Evolutionary conservation across 2,329 filamentous ascomycete species (phyloP).

Genomic region (Cytospora mali): DNA sequence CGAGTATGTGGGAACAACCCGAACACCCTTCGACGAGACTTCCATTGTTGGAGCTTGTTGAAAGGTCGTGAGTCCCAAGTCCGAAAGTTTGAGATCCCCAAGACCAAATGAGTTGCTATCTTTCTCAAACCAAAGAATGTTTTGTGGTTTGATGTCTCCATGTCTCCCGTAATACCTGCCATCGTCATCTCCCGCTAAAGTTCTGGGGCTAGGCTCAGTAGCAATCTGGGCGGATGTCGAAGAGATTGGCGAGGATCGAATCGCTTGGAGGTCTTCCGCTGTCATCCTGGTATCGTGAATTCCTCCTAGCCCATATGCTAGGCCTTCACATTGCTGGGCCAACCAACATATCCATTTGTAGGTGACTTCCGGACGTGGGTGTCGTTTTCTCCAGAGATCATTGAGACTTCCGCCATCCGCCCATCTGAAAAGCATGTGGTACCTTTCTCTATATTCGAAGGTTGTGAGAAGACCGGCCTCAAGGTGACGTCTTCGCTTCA

Average conservation of each 20-base stretch:
- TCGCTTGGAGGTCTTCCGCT: neutral
- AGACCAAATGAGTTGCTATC: neutral
- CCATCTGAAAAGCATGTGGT: slow-evolving; percentile 5
- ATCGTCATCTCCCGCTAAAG: too few relatives aligned
- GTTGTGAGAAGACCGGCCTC: neutral
- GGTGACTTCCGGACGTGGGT: neutral
- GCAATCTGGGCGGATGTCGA: neutral
- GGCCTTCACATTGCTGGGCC: neutral
- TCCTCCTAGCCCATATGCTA: neutral
- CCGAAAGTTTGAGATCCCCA: neutral
- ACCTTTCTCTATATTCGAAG: neutral
- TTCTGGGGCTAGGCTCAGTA: neutral
- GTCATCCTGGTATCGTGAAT: neutral
- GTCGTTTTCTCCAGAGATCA: neutral
- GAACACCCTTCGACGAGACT: neutral
- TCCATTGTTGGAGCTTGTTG: neutral
- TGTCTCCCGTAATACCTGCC: neutral
- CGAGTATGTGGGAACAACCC: neutral
- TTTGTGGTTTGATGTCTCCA: slow-evolving; percentile 7
- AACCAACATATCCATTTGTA: neutral
- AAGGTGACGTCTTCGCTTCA: neutral
- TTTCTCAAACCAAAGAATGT: neutral
- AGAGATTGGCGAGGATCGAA: neutral
- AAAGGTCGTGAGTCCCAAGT: neutral
- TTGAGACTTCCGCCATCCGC: neutral